Evolutionary conservation across 2,329 filamentous ascomycete genomes (phyloP).

Genomic region (Fusarium cicatricum): DNA sequence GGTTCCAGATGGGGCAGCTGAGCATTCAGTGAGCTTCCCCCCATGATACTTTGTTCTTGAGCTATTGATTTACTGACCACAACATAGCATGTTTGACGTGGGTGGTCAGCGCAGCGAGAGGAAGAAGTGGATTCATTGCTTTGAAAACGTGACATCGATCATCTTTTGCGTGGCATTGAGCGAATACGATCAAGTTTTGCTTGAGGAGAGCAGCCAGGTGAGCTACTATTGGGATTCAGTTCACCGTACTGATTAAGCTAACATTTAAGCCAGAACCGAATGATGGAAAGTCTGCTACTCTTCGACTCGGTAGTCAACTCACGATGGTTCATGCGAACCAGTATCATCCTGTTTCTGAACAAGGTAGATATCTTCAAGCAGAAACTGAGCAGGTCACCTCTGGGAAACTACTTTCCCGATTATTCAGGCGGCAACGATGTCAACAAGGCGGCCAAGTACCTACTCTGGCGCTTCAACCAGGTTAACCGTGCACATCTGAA

Average conservation of each 20-base stretch:
- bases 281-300: constrained; percentile 97
- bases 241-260: neutral
- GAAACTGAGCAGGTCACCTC: constrained; percentile 86
- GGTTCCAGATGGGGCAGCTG: constrained; percentile 97
- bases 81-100: constrained; percentile 94
- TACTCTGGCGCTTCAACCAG: constrained; percentile 98
- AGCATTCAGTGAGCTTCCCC: constrained; percentile 86
- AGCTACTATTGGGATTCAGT: constrained; percentile 4
- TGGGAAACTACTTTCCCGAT: constrained; percentile 96
- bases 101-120: constrained; percentile 96
- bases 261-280: constrained; percentile 79
- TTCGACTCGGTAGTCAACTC: constrained; percentile 99
- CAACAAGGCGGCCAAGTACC: constrained; percentile 96
- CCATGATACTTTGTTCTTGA: neutral
- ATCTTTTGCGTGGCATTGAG: constrained; percentile 98
- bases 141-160: constrained; percentile 99
- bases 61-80: constrained; percentile 30
- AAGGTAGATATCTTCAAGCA: constrained; percentile 99
- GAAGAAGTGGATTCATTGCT: constrained; percentile 99
- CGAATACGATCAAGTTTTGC: constrained; percentile 96
- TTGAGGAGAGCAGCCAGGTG: constrained; percentile 96
- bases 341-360: constrained; percentile 98
- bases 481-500: constrained; percentile 97
- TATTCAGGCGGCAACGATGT: constrained; percentile 98
- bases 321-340: constrained; percentile 98